Conservation (phyloP, 306 rosid species). For the Lathyrus aphaca region DNA sequence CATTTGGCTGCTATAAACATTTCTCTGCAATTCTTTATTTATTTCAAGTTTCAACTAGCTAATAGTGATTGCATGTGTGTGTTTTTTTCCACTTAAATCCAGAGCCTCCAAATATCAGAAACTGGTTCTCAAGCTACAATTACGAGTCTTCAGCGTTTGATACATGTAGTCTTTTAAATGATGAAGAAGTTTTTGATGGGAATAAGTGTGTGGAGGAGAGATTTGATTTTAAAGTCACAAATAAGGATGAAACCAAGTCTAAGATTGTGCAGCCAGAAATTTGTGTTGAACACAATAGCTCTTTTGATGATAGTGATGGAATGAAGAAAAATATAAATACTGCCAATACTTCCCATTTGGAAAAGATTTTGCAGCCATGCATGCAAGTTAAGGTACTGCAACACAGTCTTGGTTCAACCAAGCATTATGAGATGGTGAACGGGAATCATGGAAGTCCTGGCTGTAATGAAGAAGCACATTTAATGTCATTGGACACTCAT, state of each 20-base stretch:
- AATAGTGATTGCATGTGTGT: neutral
- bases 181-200: conserved; percentile 38
- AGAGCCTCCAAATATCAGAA: conserved; percentile 78
- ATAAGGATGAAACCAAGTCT: conserved; percentile 31
- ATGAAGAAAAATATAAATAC: conserved; percentile 14
- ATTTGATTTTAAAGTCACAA: conserved; percentile 29
- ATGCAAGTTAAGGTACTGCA: conserved; percentile 32
- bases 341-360: conserved; percentile 11
- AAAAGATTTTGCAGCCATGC: conserved; percentile 39
- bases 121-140: conserved; percentile 76
- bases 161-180: conserved; percentile 40
- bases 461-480: conserved; percentile 28
- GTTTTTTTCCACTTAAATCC: neutral
- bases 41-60: conserved; percentile 6
- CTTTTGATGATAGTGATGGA: conserved; percentile 27
- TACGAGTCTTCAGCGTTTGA: conserved; percentile 62
- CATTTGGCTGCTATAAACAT: conserved; percentile 4
- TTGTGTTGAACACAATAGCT: neutral
- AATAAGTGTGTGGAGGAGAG: conserved; percentile 39
- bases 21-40: neutral
- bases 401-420: conserved; percentile 33
- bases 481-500: neutral
- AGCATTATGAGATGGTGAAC: conserved; percentile 31
- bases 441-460: conserved; percentile 33
- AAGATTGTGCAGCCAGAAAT: conserved; percentile 23